phyloP scores from a whole-genome alignment of 257 asterid species.

The Primulina huaijiensis region DNA sequence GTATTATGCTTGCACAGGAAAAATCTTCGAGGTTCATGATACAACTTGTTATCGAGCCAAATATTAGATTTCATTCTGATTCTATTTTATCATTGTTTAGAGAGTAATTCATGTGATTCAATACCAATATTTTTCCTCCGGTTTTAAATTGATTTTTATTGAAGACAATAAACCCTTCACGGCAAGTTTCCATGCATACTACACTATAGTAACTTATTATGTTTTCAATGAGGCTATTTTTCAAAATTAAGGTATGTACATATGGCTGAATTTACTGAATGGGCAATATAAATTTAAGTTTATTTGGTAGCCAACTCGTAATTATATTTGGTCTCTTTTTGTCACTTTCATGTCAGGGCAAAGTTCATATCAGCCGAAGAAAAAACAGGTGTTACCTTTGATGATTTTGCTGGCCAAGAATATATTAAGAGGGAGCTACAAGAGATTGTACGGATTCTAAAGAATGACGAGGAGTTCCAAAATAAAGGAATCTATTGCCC shows the following conservation, averaged over 20 bases:
- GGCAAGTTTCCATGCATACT: constrained; percentile 4
- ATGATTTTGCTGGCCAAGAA: constrained; percentile 99
- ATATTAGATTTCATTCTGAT: not conserved
- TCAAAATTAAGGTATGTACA: constrained; percentile 1
- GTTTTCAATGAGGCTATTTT: not conserved
- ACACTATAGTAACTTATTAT: not conserved
- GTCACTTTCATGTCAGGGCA: constrained; percentile 57
- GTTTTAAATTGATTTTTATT: constrained; percentile 10
- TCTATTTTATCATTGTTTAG: not conserved
- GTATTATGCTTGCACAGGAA: not conserved
- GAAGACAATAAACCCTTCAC: not conserved
- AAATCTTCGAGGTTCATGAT: not conserved
- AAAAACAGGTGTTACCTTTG: constrained; percentile 92
- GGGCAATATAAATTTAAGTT: constrained; percentile 15
- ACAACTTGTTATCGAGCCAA: not conserved
- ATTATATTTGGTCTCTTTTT: constrained; percentile 26
- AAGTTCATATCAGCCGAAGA: constrained; percentile 97
- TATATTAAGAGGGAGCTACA: constrained; percentile 95
- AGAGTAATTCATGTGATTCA: not conserved
- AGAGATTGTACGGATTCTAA: constrained; percentile 86
- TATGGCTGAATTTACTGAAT: constrained; percentile 18
- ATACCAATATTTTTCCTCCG: not conserved
- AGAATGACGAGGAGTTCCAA: constrained; percentile 90
- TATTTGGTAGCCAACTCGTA: constrained; percentile 1
- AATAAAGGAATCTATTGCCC: constrained; percentile 97